Conservation (phyloP, 1,139 yeast species). For the Yueomyces sp. region DNA sequence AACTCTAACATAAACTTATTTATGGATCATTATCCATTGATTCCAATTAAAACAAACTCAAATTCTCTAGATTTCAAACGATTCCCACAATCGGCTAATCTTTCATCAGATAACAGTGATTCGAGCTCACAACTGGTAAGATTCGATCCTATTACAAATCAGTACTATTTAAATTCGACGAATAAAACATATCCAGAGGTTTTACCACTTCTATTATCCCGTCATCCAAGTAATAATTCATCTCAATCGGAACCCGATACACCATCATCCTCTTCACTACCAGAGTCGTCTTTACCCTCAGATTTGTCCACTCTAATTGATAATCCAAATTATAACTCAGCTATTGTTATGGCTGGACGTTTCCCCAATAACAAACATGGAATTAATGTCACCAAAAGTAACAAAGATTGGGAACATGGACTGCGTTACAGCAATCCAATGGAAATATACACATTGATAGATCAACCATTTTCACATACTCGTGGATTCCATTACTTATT, state of each 20-base stretch:
- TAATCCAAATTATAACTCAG: not conserved
- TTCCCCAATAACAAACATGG: not conserved
- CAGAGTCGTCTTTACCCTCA: constrained; percentile 15
- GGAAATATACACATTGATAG: constrained; percentile 67
- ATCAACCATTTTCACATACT: constrained; percentile 73
- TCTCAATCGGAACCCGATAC: not conserved
- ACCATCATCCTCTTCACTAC: constrained; percentile 3
- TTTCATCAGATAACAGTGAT: constrained; percentile 5
- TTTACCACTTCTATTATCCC: not conserved
- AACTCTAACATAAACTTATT: constrained; percentile 15
- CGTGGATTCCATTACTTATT: constrained; percentile 81
- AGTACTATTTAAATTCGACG: constrained; percentile 17
- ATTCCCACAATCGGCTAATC: not conserved
- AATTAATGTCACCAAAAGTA: constrained; percentile 5
- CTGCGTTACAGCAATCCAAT: constrained; percentile 50
- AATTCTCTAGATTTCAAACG: constrained; percentile 14
- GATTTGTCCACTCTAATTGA: constrained; percentile 5
- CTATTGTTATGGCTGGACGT: not conserved
- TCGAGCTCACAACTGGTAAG: constrained; percentile 12
- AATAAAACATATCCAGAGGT: constrained; percentile 17
- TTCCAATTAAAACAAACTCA: constrained; percentile 12
- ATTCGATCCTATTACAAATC: constrained; percentile 13
- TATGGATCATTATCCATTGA: constrained; percentile 18
- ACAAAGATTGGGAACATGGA: constrained; percentile 25
- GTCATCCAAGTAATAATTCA: not conserved